Evolutionary conservation across 2,329 filamentous ascomycete species (phyloP).

Genomic region (Aureobasidium namibiae): DNA sequence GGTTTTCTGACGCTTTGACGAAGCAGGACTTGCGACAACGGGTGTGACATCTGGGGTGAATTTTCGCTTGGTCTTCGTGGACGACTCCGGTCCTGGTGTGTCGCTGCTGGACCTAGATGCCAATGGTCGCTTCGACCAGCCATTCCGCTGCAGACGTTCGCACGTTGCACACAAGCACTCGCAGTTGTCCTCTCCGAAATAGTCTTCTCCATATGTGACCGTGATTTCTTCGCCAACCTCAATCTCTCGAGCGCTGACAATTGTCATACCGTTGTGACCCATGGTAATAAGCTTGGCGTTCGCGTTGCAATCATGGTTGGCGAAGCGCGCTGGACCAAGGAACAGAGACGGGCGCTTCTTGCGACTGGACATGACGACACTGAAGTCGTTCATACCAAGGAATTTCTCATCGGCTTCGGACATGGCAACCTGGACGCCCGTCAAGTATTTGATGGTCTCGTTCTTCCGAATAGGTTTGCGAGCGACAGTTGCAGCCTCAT

Average conservation of each 20-base stretch:
- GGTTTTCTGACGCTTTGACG: neutral
- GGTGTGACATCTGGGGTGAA: neutral
- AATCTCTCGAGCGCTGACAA: slow-evolving; percentile 76
- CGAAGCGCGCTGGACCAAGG: slow-evolving; percentile 88
- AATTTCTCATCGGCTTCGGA: slow-evolving; percentile 83
- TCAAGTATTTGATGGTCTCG: slow-evolving; percentile 82
- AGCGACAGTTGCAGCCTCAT: slow-evolving; percentile 82
- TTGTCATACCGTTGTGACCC: slow-evolving; percentile 80
- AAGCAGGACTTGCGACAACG: neutral
- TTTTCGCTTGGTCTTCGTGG: neutral
- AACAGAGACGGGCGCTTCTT: slow-evolving; percentile 88
- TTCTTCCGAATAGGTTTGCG: slow-evolving; percentile 70
- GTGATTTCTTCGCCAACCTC: slow-evolving; percentile 89
- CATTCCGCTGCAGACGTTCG: slow-evolving; percentile 66
- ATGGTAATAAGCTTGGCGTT: slow-evolving; percentile 83
- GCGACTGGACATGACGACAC: slow-evolving; percentile 87
- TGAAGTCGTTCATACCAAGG: slow-evolving; percentile 80
- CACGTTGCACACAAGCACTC: slow-evolving; percentile 90
- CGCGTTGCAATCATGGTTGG: slow-evolving; percentile 92
- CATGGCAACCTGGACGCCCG: slow-evolving; percentile 85
- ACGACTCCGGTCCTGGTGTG: neutral
- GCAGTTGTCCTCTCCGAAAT: slow-evolving; percentile 91
- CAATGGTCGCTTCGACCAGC: slow-evolving; percentile 49
- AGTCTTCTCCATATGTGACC: slow-evolving; percentile 89
- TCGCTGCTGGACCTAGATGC: neutral